phyloP scores from a whole-genome alignment of 2,329 filamentous ascomycete species.

The Fusarium tanahbumbuense region DNA sequence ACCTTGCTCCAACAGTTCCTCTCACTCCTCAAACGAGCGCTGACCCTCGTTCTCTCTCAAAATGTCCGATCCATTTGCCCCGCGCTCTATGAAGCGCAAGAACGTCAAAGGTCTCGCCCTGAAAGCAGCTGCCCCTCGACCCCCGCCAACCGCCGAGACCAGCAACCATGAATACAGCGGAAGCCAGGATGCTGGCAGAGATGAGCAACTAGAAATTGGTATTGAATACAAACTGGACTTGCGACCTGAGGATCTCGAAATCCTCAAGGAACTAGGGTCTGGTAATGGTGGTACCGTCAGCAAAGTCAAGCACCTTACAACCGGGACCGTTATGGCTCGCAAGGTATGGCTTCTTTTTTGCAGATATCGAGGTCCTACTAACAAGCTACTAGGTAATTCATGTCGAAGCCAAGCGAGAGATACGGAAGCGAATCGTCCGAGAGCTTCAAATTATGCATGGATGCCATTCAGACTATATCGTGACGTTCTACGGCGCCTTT shows the following conservation, averaged over 20 bases:
- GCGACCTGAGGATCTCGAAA: conserved; percentile 89
- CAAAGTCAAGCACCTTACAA: conserved; percentile 95
- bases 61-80: conserved; percentile 73
- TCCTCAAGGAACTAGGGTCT: conserved; percentile 92
- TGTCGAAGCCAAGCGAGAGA: conserved; percentile 96
- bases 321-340: conserved; percentile 95
- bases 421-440: conserved; percentile 95
- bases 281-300: conserved; percentile 98
- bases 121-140: conserved; percentile 79
- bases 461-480: conserved; percentile 96
- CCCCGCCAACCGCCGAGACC: conserved; percentile 77
- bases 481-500: conserved; percentile 97
- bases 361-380: conserved; percentile 12
- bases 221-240: conserved; percentile 97
- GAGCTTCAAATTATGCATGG: conserved; percentile 99
- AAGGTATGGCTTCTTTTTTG: conserved; percentile 72
- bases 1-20: background rate
- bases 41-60: conserved; percentile 28
- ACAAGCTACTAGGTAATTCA: conserved; percentile 80
- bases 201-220: conserved; percentile 85
- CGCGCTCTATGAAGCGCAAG: conserved; percentile 96
- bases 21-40: conserved; percentile 11
- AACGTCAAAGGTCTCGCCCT: conserved; percentile 97
- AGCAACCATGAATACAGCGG: conserved; percentile 71
- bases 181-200: conserved; percentile 68